Conservation (phyloP, 768 basidiomycete species). For the Serpula lacrymans region DNA sequence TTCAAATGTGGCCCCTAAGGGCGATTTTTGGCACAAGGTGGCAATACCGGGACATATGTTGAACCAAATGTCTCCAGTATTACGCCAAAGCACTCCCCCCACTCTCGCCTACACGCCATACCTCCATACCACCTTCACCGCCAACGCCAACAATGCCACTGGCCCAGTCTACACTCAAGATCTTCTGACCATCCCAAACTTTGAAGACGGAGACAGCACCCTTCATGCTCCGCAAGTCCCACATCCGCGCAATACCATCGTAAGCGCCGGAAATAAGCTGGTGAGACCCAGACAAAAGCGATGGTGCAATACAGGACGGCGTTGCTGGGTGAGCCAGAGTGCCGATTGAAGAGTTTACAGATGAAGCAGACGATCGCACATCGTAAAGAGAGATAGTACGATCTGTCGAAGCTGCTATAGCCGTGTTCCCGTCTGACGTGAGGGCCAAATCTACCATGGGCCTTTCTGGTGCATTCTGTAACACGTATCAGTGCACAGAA, state of each 20-base stretch:
- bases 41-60: too few species aligned
- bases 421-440: constrained; percentile 38
- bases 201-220: constrained; percentile 62
- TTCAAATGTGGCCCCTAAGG: too few species aligned
- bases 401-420: constrained; percentile 69
- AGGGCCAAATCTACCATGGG: constrained; percentile 68
- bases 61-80: too few species aligned
- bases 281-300: constrained; percentile 22
- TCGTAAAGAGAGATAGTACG: constrained; percentile 72
- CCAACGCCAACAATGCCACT: constrained; percentile 54
- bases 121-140: constrained; percentile 62
- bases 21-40: too few species aligned
- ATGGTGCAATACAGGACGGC: constrained; percentile 53
- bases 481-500: background rate
- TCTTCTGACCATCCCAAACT: constrained; percentile 55
- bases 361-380: constrained; percentile 43
- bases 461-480: constrained; percentile 65
- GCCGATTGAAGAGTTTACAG: constrained; percentile 33
- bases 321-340: constrained; percentile 60
- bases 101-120: constrained; percentile 57
- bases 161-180: constrained; percentile 58
- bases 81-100: constrained; percentile 22
- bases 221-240: constrained; percentile 73
- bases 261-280: constrained; percentile 73
- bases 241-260: constrained; percentile 73